A percentile compares a stretch with the other conserved stretches of the same genome.
phyloP scores from a whole-genome alignment of 2,329 filamentous ascomycete genomes.

The Sclerotinia sclerotiorum region DNA sequence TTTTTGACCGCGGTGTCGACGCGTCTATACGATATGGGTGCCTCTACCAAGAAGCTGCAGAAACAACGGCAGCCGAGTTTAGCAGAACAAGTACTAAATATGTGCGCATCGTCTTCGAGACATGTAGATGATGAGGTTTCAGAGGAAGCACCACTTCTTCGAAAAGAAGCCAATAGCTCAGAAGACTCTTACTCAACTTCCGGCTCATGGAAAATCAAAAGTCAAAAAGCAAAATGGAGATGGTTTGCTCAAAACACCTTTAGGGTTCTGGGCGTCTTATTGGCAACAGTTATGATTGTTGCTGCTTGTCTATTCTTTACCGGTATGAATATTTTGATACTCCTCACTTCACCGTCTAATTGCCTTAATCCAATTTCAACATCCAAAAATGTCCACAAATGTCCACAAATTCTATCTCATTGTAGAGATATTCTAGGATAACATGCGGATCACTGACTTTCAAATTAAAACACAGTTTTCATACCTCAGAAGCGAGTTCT shows the following conservation, averaged over 20 bases:
- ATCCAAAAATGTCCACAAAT: background rate
- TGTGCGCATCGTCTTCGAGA: background rate
- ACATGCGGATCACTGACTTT: background rate
- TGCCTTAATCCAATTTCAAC: background rate
- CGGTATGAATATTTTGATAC: background rate
- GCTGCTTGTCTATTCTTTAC: conserved; percentile 33
- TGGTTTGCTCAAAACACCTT: conserved; percentile 34
- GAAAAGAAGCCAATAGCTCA: conserved; percentile 22
- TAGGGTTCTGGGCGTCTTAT: conserved; percentile 30
- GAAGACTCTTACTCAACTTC: background rate
- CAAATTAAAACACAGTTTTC: conserved; percentile 24
- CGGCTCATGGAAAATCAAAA: background rate
- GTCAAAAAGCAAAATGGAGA: background rate
- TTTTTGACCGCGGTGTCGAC: conserved; percentile 29
- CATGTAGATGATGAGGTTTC: conserved; percentile 20
- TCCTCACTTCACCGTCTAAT: background rate
- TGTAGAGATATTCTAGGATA: background rate
- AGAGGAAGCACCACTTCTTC: conserved; percentile 34
- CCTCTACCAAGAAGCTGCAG: conserved; percentile 16
- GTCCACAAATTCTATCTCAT: background rate
- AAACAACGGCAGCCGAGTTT: conserved; percentile 7
- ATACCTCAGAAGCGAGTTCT: conserved; percentile 23
- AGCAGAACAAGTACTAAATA: conserved; percentile 11
- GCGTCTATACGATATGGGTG: conserved; percentile 35
- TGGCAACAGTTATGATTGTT: conserved; percentile 35